Conservation (phyloP, 208 protist species). For the Trypanosoma theileri region DNA sequence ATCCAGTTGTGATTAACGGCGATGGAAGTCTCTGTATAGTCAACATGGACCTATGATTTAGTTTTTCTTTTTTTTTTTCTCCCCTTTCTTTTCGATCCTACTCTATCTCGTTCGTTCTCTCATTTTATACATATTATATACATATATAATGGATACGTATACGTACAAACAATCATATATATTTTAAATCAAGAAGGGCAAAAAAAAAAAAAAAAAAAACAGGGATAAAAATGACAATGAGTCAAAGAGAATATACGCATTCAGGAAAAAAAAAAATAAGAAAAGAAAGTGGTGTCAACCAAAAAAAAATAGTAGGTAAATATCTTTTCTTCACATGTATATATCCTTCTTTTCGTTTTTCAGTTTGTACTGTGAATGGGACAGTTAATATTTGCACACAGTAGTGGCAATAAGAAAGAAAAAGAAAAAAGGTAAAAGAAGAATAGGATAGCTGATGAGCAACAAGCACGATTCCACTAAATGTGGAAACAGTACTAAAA, state of each 20-base stretch:
- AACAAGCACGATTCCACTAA: too few relatives aligned
- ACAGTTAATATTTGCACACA: constrained; percentile 4
- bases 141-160: constrained; percentile 12
- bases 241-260: background rate
- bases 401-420: background rate
- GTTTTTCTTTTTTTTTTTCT: background rate
- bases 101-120: background rate
- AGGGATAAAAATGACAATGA: background rate
- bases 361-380: background rate
- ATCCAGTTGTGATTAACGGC: background rate
- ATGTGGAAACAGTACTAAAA: too few relatives aligned
- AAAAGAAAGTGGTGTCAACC: background rate
- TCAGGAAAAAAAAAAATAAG: background rate
- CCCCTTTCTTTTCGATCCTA: background rate
- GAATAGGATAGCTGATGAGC: too few relatives aligned
- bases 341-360: constrained; percentile 7
- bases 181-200: background rate
- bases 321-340: background rate
- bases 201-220: constrained; percentile 1
- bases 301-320: background rate
- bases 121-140: background rate
- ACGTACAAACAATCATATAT: constrained; percentile 4
- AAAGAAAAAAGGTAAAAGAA: background rate
- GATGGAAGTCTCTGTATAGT: background rate
- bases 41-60: background rate